Conservation (phyloP, 2,329 filamentous ascomycete species). For the Aureobasidium sp. region DNA sequence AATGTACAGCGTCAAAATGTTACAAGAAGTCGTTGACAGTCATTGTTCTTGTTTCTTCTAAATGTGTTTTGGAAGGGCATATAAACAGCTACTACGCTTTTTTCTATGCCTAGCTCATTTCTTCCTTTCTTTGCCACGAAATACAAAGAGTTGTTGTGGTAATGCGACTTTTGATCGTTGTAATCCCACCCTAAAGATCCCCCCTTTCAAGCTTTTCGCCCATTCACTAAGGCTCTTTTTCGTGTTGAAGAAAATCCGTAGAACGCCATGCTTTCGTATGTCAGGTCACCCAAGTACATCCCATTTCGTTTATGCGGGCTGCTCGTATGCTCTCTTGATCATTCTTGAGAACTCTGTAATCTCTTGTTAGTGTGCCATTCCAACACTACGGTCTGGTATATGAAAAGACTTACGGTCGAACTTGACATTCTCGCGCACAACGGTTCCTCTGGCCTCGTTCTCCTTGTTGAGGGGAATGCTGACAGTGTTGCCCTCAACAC, state of each 20-base stretch:
- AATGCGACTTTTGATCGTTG: background rate
- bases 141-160: background rate
- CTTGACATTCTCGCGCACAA: conserved; percentile 91
- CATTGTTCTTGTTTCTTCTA: background rate
- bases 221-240: background rate
- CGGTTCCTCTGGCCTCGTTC: conserved; percentile 92
- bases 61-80: background rate
- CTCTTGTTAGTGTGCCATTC: background rate
- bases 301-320: conserved; percentile 44
- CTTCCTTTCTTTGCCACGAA: background rate
- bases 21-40: background rate
- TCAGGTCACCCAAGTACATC: background rate
- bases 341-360: conserved; percentile 59
- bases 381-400: background rate
- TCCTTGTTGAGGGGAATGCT: conserved; percentile 87
- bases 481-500: conserved; percentile 58
- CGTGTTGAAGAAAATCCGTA: background rate
- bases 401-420: conserved; percentile 54
- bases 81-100: background rate
- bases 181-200: background rate
- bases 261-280: conserved; percentile 13
- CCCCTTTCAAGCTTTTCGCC: background rate
- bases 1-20: background rate
- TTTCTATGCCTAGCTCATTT: background rate
- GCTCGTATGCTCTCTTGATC: conserved; percentile 78